These are phyloP conservation scores for Mucor indicus DNA, from an alignment of 371 early-diverging fungal genomes.

Conservation along the genomic window DNA sequence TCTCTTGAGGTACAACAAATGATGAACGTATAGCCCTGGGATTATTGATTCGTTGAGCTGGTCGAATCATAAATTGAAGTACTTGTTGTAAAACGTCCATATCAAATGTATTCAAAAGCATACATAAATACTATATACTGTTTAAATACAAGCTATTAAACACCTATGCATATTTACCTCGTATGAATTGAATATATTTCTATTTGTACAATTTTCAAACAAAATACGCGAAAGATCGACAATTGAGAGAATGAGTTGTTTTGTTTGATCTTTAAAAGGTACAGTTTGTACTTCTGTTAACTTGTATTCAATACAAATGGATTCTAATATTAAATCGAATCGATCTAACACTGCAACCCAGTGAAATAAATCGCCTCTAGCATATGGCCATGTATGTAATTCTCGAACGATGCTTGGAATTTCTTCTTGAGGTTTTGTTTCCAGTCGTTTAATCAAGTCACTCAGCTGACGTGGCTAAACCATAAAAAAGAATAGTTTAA, in stretches of 20 bases:
- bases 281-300: constrained; percentile 60
- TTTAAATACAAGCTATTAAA: no score
- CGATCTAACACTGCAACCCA: constrained; percentile 94
- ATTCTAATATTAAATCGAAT: constrained; percentile 81
- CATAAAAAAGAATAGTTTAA: not conserved
- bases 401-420: constrained; percentile 52
- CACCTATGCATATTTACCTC: constrained; percentile 58
- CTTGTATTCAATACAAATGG: constrained; percentile 56
- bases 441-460: constrained; percentile 55
- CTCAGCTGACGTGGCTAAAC: constrained; percentile 54
- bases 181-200: constrained; percentile 89
- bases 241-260: constrained; percentile 66
- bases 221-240: constrained; percentile 74
- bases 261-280: constrained; percentile 53
- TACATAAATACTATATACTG: constrained; percentile 1
- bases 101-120: constrained; percentile 68
- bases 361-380: constrained; percentile 89
- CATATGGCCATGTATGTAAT: constrained; percentile 70
- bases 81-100: constrained; percentile 70
- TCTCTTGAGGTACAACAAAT: constrained; percentile 63
- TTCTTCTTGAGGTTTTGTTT: constrained; percentile 52
- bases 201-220: constrained; percentile 93
- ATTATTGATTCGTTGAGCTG: constrained; percentile 78
- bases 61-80: constrained; percentile 72
- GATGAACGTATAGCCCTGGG: constrained; percentile 67